Percentiles rank a stretch among this genome's conserved stretches.
phyloP scores from a whole-genome alignment of 176 grass and related monocot species.

The Coix lacrymajobi region DNA sequence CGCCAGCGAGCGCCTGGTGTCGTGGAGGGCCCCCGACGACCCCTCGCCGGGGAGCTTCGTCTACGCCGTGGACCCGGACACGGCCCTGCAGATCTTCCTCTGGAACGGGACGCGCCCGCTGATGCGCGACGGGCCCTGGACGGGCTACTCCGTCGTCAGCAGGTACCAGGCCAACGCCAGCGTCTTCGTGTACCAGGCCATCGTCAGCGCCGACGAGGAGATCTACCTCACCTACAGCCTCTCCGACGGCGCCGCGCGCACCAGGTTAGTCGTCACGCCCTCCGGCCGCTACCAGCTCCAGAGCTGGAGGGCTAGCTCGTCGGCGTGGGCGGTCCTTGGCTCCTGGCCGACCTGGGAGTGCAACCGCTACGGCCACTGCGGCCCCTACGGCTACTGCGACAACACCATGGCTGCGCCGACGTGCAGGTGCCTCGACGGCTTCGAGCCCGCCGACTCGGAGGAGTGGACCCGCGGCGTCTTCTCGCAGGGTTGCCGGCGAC shows the following conservation, averaged over 20 bases:
- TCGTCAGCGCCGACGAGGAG: background rate
- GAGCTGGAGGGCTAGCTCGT: background rate
- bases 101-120: constrained; percentile 1
- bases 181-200: background rate
- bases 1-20: background rate
- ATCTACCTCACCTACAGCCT: background rate
- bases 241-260: background rate
- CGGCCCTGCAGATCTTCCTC: background rate
- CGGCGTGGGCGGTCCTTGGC: background rate
- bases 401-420: constrained; percentile 4
- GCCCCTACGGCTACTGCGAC: constrained; percentile 25
- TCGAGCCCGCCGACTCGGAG: background rate
- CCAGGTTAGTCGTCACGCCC: background rate
- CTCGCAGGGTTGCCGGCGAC: constrained; percentile 28
- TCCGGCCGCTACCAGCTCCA: background rate
- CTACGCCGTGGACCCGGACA: background rate
- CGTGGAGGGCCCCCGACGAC: constrained; percentile 5
- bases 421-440: constrained; percentile 40
- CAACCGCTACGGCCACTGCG: constrained; percentile 19
- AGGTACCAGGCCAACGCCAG: background rate
- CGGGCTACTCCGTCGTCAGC: background rate
- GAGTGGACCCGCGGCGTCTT: background rate
- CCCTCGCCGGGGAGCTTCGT: constrained; percentile 14
- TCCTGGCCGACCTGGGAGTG: background rate
- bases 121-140: constrained; percentile 31